A percentile compares a stretch with the other conserved stretches of the same genome.
These are phyloP conservation scores for Cryoendolithus antarcticus DNA, from an alignment of 2,329 filamentous ascomycete species.

Conservation along the genomic window DNA sequence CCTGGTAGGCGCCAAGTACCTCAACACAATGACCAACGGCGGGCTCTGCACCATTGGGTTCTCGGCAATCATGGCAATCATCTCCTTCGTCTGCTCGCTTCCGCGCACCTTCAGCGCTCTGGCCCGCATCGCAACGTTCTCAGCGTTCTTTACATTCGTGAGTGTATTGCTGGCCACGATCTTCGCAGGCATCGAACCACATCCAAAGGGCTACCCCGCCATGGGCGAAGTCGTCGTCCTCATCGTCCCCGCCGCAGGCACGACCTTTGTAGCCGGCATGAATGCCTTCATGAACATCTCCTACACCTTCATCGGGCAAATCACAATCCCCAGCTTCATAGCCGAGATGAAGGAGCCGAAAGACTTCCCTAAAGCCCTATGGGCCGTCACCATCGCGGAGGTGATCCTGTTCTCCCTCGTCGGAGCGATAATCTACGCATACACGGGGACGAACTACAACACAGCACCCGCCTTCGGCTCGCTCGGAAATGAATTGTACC, in stretches of 20 bases:
- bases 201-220: conserved; percentile 42
- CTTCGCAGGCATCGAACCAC: conserved; percentile 64
- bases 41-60: conserved; percentile 70
- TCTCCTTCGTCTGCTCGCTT: conserved; percentile 68
- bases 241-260: conserved; percentile 54
- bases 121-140: conserved; percentile 64
- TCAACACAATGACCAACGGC: conserved; percentile 69
- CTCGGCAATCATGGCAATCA: conserved; percentile 57
- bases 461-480: conserved; percentile 80
- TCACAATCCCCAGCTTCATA: conserved; percentile 87
- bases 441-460: conserved; percentile 80
- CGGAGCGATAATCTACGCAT: conserved; percentile 71
- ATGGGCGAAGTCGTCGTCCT: conserved; percentile 55
- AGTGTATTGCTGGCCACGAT: conserved; percentile 75
- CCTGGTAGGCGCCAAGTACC: conserved; percentile 70
- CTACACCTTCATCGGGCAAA: conserved; percentile 93
- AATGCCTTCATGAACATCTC: conserved; percentile 89
- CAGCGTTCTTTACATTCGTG: conserved; percentile 79
- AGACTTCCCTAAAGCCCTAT: conserved; percentile 88
- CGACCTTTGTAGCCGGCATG: conserved; percentile 70
- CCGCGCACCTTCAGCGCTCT: conserved; percentile 76
- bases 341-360: conserved; percentile 74
- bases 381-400: conserved; percentile 79
- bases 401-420: conserved; percentile 80
- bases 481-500: conserved; percentile 58